phyloP scores from a whole-genome alignment of 441 rosid genomes.

The Euphorbia schlechtendalii region DNA sequence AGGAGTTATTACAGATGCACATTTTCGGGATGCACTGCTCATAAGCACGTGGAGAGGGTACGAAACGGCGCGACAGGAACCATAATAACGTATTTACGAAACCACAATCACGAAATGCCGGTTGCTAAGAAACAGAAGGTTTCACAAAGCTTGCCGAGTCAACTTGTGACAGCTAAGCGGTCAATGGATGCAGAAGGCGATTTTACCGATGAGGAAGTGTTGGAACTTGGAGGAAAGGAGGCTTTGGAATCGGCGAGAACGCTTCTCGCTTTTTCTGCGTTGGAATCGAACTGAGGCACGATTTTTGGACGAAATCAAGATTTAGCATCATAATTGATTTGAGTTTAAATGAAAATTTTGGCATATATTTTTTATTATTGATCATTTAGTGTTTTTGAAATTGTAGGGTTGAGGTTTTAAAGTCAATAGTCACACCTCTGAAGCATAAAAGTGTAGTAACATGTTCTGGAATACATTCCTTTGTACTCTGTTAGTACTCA shows the following conservation, averaged over 20 bases:
- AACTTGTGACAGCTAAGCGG: not conserved
- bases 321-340: not conserved
- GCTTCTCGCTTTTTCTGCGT: slow-evolving; percentile 23
- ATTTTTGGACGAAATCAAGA: not conserved
- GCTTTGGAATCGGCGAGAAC: slow-evolving; percentile 27
- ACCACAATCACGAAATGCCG: slow-evolving; percentile 38
- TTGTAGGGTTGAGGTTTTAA: not conserved
- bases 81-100: slow-evolving; percentile 64
- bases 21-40: slow-evolving; percentile 64
- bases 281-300: slow-evolving; percentile 13
- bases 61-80: slow-evolving; percentile 49
- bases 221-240: slow-evolving; percentile 27
- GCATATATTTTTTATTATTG: not conserved
- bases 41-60: slow-evolving; percentile 76
- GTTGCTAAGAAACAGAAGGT: slow-evolving; percentile 14
- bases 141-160: slow-evolving; percentile 6
- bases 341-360: slow-evolving; percentile 11
- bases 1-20: slow-evolving; percentile 88
- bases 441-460: not conserved
- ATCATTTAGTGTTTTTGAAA: not conserved
- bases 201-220: slow-evolving; percentile 19
- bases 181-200: slow-evolving; percentile 14
- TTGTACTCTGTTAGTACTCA: not conserved
- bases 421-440: not conserved
- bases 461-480: not conserved